Conservation (phyloP, 2,329 filamentous ascomycete genomes). For the Pseudogymnoascus sp. region DNA sequence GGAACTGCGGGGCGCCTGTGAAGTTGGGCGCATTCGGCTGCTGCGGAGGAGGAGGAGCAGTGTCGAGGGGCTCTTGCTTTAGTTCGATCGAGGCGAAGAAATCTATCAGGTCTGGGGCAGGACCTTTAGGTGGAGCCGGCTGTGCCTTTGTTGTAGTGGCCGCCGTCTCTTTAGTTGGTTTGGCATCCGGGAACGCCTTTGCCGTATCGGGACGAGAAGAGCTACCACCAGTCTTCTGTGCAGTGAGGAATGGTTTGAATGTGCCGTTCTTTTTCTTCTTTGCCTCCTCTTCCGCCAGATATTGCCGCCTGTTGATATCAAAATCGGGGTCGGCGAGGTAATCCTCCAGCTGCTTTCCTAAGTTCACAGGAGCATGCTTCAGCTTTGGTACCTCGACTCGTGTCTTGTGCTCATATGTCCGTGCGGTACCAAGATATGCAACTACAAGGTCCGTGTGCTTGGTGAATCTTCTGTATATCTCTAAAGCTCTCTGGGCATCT, state of each 20-base stretch:
- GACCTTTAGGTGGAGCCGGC: conserved; percentile 48
- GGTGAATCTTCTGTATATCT: conserved; percentile 87
- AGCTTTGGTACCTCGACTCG: conserved; percentile 91
- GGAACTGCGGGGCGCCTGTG: conserved; percentile 24
- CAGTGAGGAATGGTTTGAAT: conserved; percentile 38
- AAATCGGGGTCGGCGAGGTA: conserved; percentile 94
- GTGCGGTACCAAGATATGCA: conserved; percentile 76
- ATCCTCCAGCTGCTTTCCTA: conserved; percentile 84
- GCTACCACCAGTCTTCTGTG: conserved; percentile 29
- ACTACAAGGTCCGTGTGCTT: conserved; percentile 90
- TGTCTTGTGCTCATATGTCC: conserved; percentile 87
- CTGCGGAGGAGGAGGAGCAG: conserved; percentile 32
- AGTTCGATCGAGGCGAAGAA: conserved; percentile 93
- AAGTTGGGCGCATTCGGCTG: conserved; percentile 29
- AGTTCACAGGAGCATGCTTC: conserved; percentile 90
- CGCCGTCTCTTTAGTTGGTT: conserved; percentile 23
- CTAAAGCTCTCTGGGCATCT: conserved; percentile 85
- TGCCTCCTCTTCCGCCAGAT: conserved; percentile 77
- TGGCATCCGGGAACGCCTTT: conserved; percentile 23
- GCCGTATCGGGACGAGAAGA: conserved; percentile 19
- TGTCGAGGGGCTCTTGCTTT: conserved; percentile 66
- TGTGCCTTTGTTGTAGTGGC: conserved; percentile 29
- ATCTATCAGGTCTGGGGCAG: conserved; percentile 76
- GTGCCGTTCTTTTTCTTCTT: conserved; percentile 39
- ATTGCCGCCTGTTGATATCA: conserved; percentile 85